Evolutionary conservation across 805 yeast genomes (phyloP), one percentile per base, ranked within the genome.

Genomic region (Dipodascus geniculatus): DNA sequence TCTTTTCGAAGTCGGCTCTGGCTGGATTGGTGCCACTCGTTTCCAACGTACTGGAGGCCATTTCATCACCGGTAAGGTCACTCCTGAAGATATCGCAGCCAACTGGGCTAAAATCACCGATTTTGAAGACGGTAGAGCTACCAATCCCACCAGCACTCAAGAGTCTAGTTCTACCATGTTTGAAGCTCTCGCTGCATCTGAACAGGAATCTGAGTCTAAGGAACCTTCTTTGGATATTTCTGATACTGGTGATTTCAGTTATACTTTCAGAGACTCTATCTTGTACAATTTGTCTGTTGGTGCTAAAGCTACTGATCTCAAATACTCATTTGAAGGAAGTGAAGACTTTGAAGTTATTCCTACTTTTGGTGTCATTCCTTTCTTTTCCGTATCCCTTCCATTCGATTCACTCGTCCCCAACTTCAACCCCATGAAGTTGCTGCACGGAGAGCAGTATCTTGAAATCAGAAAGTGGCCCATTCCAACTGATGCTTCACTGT

Each of bases 381-480:
- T 83, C 57, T 85, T 90, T 81, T 76, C 78, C 72, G 77, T 61
- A 73, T 81, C 54, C 78, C 79, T 80, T 54, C 76, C 85, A 35
- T 79, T 84, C 66, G 72, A 77, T 56, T 72, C 75, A 55, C 68
- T 83, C 48, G 81, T 91, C 61, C 85, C 82, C 55, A 82, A 87
- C 71, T 91, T 87, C 76, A 87, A 87, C 71, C 96, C 93, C 57
- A 83, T 88, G 81, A 76, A 84, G 70, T 76, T 91, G 64, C 77
- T 91, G 61, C 98, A 91, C 68, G 99, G 99, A 56, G 99, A 91
- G 72, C 97, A 91, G 68, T 91, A 86, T 70, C 74, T 90, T 61
- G 88, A 81, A 69, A 68, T 91, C 57, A 75, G 76, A 59, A 79
- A 83, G 68, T 82, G 78, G 74, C 93, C 95, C 55, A 74, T 91